Conservation (phyloP, 176 grass and related monocot genomes). For the Juncus inflexus region DNA sequence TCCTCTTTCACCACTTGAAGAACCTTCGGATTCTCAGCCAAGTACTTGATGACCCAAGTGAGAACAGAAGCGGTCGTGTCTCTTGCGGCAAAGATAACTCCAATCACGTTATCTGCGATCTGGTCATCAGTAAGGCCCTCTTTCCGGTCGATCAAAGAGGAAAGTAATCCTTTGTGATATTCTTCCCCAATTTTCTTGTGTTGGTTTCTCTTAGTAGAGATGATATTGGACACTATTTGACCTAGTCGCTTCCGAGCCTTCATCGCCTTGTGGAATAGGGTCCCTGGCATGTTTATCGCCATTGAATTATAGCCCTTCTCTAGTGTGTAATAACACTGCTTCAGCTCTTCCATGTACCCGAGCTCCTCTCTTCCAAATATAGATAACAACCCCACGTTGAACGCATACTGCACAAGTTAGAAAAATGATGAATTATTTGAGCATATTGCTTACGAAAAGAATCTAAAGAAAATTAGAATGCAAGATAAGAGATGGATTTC, state of each 20-base stretch:
- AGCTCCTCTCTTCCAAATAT: slow-evolving; percentile 90
- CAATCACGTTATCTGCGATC: slow-evolving; percentile 95
- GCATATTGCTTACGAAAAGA: not conserved
- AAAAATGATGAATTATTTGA: not conserved
- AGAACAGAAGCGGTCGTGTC: slow-evolving; percentile 98
- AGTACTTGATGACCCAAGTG: slow-evolving; percentile 98
- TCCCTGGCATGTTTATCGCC: slow-evolving; percentile 84
- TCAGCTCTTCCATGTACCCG: slow-evolving; percentile 77
- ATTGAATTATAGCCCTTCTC: slow-evolving; percentile 99
- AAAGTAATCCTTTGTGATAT: slow-evolving; percentile 47
- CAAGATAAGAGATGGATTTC: no score
- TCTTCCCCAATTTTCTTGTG: slow-evolving; percentile 3
- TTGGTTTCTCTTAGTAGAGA: slow-evolving; percentile 50
- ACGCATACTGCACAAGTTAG: slow-evolving; percentile 56
- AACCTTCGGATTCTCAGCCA: slow-evolving; percentile 70
- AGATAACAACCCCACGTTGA: slow-evolving; percentile 89
- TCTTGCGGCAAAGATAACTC: slow-evolving; percentile 91
- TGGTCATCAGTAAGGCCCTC: slow-evolving; percentile 78
- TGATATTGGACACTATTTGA: slow-evolving; percentile 67
- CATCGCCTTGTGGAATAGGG: slow-evolving; percentile 94
- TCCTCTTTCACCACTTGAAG: slow-evolving; percentile 77
- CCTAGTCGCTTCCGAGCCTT: slow-evolving; percentile 67
- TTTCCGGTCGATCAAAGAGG: slow-evolving; percentile 70
- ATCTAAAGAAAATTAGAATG: not conserved
- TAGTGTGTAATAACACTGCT: slow-evolving; percentile 83